Evolutionary conservation across 306 rosid species (phyloP), one percentile per base, ranked within the genome.

Genomic region (Rubus parviflorus): DNA sequence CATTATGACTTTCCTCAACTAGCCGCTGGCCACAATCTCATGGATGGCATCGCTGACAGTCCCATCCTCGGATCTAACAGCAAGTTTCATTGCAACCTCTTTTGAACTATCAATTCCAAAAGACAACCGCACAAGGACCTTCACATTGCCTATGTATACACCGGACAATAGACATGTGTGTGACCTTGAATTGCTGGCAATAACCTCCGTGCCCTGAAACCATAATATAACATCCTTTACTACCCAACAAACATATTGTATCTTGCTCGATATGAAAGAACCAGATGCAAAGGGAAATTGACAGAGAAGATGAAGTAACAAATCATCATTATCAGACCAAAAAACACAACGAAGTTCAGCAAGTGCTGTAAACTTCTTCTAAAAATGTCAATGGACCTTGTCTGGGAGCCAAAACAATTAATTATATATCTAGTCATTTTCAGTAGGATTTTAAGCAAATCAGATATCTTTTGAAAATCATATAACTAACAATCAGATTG

Each of bases 21-120:
- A 95, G 79, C 99, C 99, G 79, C 97, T 88, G 40, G 91, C 97
- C 79, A 95, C 97, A 70, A 95, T 89, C 83, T 89, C 99, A 52
- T 95, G 97, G 54, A 95, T 91, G 86, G 92, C 85, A 76, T 88
- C 91, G 6, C 99, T 90, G 73, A 92, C 94, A 3, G 77, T 60
- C 75, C 76, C 97, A 60, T 91, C 97, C 25, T 89, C 93, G 0
- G 99, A 92, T 86, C 97, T 87, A 38, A 89, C 99, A 0, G 93
- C 76, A 80, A 95, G 90, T 86, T 92, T 95, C 97, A 92, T 92
- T 0, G 99, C 97, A 65, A 95, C 99, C 74, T 95, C 97, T 86
- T 86, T 92, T 20, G 97, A 85, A 75, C 94, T 91, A 77, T 95
- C 97, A 20, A 92, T 87, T 43, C 99, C 97, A 42, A 95, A 88